Percentiles rank a stretch among this genome's conserved stretches.
phyloP scores from a whole-genome alignment of 1,139 yeast genomes.

The Suhomyces terraborum region DNA sequence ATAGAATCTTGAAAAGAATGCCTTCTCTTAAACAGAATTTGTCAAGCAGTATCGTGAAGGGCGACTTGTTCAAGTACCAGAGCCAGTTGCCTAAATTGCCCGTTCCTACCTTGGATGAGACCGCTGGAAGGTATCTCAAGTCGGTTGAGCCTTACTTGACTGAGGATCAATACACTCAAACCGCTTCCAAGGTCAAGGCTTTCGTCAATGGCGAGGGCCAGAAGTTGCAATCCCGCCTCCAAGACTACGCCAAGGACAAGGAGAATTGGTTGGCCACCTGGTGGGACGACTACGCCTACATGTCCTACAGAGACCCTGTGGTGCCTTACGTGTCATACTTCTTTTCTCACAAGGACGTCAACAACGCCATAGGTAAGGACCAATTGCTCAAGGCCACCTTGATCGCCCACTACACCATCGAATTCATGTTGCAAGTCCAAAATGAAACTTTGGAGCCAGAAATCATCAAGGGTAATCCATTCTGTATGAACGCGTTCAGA shows the following conservation, averaged over 20 bases:
- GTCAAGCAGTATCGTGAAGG: conserved; percentile 48
- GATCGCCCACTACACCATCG: conserved; percentile 55
- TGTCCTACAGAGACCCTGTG: conserved; percentile 89
- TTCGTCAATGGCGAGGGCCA: conserved; percentile 71
- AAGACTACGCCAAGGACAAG: conserved; percentile 56
- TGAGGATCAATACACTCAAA: conserved; percentile 53
- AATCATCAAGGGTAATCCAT: conserved; percentile 75
- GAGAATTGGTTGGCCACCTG: conserved; percentile 91
- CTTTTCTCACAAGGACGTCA: conserved; percentile 74
- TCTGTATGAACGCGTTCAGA: conserved; percentile 91
- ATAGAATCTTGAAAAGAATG: conserved; percentile 14
- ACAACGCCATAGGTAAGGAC: conserved; percentile 58
- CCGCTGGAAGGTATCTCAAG: conserved; percentile 68
- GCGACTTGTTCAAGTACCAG: conserved; percentile 75
- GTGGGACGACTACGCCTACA: conserved; percentile 95
- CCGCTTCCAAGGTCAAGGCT: conserved; percentile 63
- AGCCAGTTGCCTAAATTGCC: conserved; percentile 80
- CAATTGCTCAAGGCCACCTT: conserved; percentile 76
- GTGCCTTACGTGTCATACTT: conserved; percentile 93
- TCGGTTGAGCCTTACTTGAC: conserved; percentile 70
- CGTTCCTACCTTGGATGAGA: conserved; percentile 77
- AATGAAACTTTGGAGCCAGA: conserved; percentile 73
- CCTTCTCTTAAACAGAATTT: conserved; percentile 22
- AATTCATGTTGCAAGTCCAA: conserved; percentile 58
- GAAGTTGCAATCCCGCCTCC: conserved; percentile 65